Evolutionary conservation across 352 stramenopile genomes (phyloP), one percentile per base, ranked within the genome.

Genomic region (Phytopythium delawarense): DNA sequence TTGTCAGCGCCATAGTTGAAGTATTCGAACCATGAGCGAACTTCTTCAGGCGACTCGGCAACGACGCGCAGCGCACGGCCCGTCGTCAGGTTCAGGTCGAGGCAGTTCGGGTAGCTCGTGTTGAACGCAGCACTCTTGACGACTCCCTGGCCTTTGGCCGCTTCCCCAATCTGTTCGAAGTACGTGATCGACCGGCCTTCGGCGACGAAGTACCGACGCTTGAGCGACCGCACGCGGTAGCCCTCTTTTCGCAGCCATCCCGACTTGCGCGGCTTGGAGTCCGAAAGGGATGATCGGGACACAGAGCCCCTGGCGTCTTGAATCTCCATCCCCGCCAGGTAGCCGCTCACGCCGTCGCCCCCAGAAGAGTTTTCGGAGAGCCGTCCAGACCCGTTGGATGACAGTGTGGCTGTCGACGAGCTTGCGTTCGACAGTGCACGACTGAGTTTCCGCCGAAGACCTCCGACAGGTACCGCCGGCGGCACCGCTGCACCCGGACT

Each of bases 241-340:
- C 86, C 86, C 77, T 94, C 81, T 64, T 94, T 94, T 40, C 76
- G 78, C 55, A 94, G 62, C 83, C 86, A 92, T 20, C 86, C 86
- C n/a, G 71, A 79, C 53, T 90, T 91, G 30, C 70, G 70, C 13
- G 68, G 57, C 8, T 60, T 46, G n/a, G 42, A 46, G 2, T 56
- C 59, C 9, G 46, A 53, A 11, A 35, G 11, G 3, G 46, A 53
- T 16, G 46, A 34, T 2, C 23, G 12, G 23, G 23, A 23, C 39
- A 15, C 40, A 37, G 34, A 52, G 21, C 20, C 7, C 25, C 13
- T 49, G 15, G 18, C 51, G 50, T 44, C 34, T 21, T 35, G 23
- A n/a, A 32, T 57, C 5, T 60, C 54, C 16, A 60, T 32, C 0
- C 54, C 54, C 13, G 39, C 39, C 8, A 60, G 23, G 54, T 60